Base-by-base conservation (phyloP, 2,329 filamentous ascomycete species). In the Diaporthe australafricana region DNA sequence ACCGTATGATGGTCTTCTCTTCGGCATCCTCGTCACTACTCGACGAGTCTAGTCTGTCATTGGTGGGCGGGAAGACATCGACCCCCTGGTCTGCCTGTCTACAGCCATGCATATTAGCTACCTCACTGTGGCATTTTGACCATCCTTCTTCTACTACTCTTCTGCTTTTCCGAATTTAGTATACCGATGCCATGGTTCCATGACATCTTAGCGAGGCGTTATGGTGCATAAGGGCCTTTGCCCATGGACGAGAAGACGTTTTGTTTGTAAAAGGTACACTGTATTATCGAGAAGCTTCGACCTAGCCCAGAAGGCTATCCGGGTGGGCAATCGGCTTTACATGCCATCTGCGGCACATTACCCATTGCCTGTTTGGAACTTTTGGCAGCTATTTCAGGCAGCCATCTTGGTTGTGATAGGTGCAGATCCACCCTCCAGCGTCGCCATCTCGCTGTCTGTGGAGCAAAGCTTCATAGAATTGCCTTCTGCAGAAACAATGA, bases 141-240 rank as follows among this genome's bases (percentile, higher is more conserved):
- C 45, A 12, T 16, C 2, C 30, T 38, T 27, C 30, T 50, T 50
- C 30, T n/a, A 40, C 27, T 20, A n/a, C 42, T n/a, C 32, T 22
- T 9, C 42, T 50, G 30, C 14, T 50, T 38, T 40, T 30, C n/a
- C 40, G 14, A 3, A n/a, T 27, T n/a, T 47, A 30, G 50, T 50
- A 27, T 22, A 17, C 14, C 55, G 35, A 35, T 8, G 8, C 20
- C n/a, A 48, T 30, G 66, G 9, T 32, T 38, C 30, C 25, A 38
- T 48, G 53, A 69, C 53, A 32, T 60, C 60, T 48, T 69, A 69
- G 66, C 66, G 42, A 57, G 66, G 66, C 53, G 66, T 69, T 69
- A n/a, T 27, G 66, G 66, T 20, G 48, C 45, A 45, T 27, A 30
- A 30, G 14, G 32, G 35, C 30, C 30, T 48, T 25, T 25, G 53